Evolutionary conservation across 768 basidiomycete species (phyloP).

Genomic region (Flagelloscypha sp.): DNA sequence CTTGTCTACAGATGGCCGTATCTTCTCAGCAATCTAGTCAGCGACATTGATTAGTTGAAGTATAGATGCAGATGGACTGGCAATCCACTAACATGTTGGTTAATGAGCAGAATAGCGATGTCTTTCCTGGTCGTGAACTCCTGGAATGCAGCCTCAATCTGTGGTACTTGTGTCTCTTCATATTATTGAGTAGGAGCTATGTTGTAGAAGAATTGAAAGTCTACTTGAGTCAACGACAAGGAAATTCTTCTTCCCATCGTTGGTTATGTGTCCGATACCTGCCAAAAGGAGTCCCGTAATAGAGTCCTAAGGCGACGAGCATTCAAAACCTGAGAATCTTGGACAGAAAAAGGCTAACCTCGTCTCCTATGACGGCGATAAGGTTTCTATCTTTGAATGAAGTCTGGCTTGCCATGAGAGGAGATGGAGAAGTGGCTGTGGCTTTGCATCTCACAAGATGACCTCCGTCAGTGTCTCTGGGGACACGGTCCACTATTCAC

Average conservation of each 20-base stretch:
- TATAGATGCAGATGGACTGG: constrained; percentile 2
- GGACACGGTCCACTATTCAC: constrained; percentile 71
- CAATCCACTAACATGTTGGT: constrained; percentile 82
- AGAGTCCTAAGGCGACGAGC: constrained; percentile 60
- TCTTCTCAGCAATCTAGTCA: constrained; percentile 88
- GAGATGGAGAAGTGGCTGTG: constrained; percentile 4
- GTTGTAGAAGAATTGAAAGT: constrained; percentile 18
- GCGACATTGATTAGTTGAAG: constrained; percentile 3
- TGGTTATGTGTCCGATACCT: constrained; percentile 86
- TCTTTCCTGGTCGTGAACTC: constrained; percentile 94
- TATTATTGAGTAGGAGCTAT: not conserved
- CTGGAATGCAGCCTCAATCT: constrained; percentile 87
- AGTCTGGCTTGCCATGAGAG: constrained; percentile 38
- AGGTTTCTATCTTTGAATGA: constrained; percentile 78
- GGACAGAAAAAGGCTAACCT: constrained; percentile 41
- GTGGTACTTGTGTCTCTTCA: constrained; percentile 82
- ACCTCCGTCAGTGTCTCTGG: constrained; percentile 48
- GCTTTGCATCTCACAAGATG: constrained; percentile 10
- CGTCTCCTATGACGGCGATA: constrained; percentile 95
- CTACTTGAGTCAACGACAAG: constrained; percentile 88
- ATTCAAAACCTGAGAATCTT: constrained; percentile 9
- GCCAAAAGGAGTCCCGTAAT: constrained; percentile 94
- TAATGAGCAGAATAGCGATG: constrained; percentile 93
- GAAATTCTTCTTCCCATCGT: constrained; percentile 95
- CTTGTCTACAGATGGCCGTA: constrained; percentile 87